phyloP scores from a whole-genome alignment of 495 filamentous ascomycete species.

The Penicillium fimorum region DNA sequence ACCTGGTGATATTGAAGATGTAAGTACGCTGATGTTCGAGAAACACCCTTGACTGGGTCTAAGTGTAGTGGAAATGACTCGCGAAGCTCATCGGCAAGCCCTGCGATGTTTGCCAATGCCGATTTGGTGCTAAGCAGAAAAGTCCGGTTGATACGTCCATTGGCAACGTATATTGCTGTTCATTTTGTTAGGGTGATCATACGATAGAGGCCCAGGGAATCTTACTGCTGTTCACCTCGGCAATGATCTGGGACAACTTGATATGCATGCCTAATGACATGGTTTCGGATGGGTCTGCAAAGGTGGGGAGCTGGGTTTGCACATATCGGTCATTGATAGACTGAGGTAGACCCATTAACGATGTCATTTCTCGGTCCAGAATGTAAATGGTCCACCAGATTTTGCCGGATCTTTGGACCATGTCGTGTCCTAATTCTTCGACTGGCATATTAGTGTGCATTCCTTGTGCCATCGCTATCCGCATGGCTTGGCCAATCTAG shows the following conservation, averaged over 20 bases:
- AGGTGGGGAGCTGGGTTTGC: conserved; percentile 35
- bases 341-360: conserved; percentile 44
- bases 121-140: conserved; percentile 42
- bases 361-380: conserved; percentile 46
- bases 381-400: conserved; percentile 51
- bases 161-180: conserved; percentile 45
- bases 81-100: conserved; percentile 37
- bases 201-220: not conserved
- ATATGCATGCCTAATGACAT: conserved; percentile 42
- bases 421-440: conserved; percentile 30
- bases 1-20: conserved; percentile 47
- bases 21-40: conserved; percentile 42
- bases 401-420: conserved; percentile 39
- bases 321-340: conserved; percentile 39
- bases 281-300: conserved; percentile 31
- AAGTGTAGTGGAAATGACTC: conserved; percentile 34
- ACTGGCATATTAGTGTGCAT: conserved; percentile 47
- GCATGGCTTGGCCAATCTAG: conserved; percentile 46
- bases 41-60: conserved; percentile 37
- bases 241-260: conserved; percentile 41
- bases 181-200: not conserved
- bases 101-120: conserved; percentile 38
- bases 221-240: conserved; percentile 42
- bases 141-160: conserved; percentile 41
- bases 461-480: conserved; percentile 42